Percentiles rank a stretch among this genome's conserved stretches.
phyloP scores from a whole-genome alignment of 2,329 filamentous ascomycete species.

The Calcarisporium arbuscula region DNA sequence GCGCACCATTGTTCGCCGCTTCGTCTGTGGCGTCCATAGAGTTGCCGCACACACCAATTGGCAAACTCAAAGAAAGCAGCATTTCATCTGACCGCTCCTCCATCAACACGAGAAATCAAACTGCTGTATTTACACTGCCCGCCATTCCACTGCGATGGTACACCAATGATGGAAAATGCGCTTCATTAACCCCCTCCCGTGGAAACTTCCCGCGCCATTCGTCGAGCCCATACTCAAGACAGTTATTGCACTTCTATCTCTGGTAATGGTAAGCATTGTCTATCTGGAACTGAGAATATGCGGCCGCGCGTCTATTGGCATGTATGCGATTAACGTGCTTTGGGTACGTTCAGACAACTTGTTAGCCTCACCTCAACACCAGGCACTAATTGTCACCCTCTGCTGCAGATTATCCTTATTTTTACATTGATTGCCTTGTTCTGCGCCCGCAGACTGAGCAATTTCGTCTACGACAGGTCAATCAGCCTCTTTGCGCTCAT shows the following conservation, averaged over 20 bases:
- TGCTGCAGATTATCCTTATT: too few species aligned
- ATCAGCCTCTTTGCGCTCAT: neutral
- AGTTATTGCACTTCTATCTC: conserved; percentile 5
- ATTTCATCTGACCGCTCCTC: too few species aligned
- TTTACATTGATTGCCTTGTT: neutral
- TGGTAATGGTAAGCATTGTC: conserved; percentile 8
- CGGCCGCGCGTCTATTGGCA: conserved; percentile 1
- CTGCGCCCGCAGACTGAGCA: neutral
- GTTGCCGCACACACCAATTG: too few species aligned
- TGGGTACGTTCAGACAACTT: conserved; percentile 5
- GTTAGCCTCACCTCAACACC: neutral
- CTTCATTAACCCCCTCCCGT: conserved; percentile 1
- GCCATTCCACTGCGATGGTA: too few species aligned
- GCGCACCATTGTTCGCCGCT: too few species aligned
- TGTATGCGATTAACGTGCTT: conserved; percentile 1
- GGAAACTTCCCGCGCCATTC: conserved; percentile 9
- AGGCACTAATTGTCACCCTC: too few species aligned
- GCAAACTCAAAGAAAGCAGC: too few species aligned
- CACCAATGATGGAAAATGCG: too few species aligned
- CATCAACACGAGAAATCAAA: too few species aligned
- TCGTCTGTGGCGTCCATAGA: too few species aligned
- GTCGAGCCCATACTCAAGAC: conserved; percentile 4
- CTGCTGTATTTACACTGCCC: too few species aligned
- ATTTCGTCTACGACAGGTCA: neutral
- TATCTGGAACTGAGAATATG: conserved; percentile 8